These are phyloP conservation scores for Verticillium zaregamsianum DNA, from an alignment of 2,329 filamentous ascomycete genomes.

Conservation along the genomic window DNA sequence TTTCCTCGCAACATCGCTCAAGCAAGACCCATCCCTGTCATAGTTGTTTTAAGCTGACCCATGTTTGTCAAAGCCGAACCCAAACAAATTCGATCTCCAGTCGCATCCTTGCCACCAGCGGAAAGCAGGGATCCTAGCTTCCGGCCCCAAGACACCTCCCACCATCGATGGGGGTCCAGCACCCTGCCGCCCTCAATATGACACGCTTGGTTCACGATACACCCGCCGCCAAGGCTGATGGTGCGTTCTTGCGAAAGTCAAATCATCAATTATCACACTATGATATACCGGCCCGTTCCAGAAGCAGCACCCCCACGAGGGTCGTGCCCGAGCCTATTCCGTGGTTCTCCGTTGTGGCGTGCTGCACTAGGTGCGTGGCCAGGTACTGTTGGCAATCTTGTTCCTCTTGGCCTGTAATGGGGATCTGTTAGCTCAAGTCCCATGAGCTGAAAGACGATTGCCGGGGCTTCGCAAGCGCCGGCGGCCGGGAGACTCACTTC, in stretches of 20 bases:
- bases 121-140: neutral
- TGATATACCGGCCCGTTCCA: neutral
- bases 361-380: neutral
- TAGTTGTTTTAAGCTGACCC: too few species aligned
- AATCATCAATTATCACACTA: neutral
- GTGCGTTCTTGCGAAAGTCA: neutral
- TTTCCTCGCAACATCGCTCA: too few species aligned
- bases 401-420: neutral
- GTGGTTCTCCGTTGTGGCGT: neutral
- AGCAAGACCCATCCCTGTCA: too few species aligned
- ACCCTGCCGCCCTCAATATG: neutral
- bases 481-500: conserved; percentile 5
- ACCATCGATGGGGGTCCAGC: neutral
- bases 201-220: neutral
- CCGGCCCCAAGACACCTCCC: neutral
- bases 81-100: neutral
- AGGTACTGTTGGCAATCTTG: neutral
- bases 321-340: neutral
- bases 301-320: neutral
- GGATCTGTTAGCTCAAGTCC: neutral
- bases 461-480: neutral
- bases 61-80: too few species aligned
- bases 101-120: neutral
- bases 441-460: neutral
- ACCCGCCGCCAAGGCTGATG: neutral